Conservation (phyloP, 495 filamentous ascomycete genomes). For the Chaetomidium leptoderma region DNA sequence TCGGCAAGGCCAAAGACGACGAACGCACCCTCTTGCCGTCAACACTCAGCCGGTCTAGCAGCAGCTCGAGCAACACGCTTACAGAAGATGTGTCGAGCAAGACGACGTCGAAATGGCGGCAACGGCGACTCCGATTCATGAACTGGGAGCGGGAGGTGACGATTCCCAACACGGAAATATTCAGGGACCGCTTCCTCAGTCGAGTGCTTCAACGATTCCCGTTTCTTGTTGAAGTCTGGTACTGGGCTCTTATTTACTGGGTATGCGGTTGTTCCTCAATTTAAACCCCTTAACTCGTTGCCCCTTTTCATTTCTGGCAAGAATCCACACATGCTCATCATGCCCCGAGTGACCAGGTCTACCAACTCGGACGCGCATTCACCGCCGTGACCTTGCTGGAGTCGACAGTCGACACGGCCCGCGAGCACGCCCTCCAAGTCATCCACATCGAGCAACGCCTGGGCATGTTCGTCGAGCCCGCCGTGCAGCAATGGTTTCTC, state of each 20-base stretch:
- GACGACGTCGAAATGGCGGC: slow-evolving; percentile 15
- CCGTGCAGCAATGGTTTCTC: slow-evolving; percentile 54
- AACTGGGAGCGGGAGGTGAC: slow-evolving; percentile 25
- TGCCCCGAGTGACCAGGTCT: slow-evolving; percentile 24
- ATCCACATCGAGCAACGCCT: slow-evolving; percentile 58
- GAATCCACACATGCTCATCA: background rate
- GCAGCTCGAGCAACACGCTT: slow-evolving; percentile 23
- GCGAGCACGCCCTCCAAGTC: slow-evolving; percentile 54
- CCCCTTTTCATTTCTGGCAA: background rate
- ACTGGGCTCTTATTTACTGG: slow-evolving; percentile 69
- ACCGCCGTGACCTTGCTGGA: slow-evolving; percentile 58
- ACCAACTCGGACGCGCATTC: slow-evolving; percentile 37
- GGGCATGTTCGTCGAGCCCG: slow-evolving; percentile 59
- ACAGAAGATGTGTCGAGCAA: slow-evolving; percentile 9
- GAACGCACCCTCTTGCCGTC: background rate
- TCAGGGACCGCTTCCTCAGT: slow-evolving; percentile 31
- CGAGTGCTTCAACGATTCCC: slow-evolving; percentile 63
- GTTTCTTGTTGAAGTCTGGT: slow-evolving; percentile 76
- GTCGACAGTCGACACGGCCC: slow-evolving; percentile 47
- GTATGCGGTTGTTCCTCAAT: slow-evolving; percentile 48
- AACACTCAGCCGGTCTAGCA: slow-evolving; percentile 18
- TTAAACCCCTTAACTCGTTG: background rate
- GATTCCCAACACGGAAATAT: slow-evolving; percentile 30
- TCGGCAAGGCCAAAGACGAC: slow-evolving; percentile 1
- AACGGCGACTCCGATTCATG: slow-evolving; percentile 24